Base-by-base conservation (phyloP, 495 filamentous ascomycete genomes). In the Oidiodendron maius region DNA sequence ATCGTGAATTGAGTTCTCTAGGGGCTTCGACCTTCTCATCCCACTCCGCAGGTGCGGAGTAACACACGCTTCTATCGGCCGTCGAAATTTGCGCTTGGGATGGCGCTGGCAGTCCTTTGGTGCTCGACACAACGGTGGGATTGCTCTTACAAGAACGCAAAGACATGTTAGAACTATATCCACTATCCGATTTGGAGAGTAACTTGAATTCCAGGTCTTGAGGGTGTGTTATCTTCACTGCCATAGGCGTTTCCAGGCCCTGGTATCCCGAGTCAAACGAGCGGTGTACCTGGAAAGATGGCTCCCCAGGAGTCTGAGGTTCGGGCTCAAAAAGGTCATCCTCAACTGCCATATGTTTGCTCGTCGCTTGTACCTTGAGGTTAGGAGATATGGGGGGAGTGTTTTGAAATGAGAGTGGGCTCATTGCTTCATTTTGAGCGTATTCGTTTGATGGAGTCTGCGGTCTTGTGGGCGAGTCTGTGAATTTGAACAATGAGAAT, bases 151-250 rank as follows among this genome's bases (percentile, higher is more conserved):
- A 67, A 0, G 72, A 75, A 16, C 68, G 65, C 17, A 74, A 52
- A 12, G 74, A 77, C 3, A 71, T 63, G 43, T 69, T 75, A 4
- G 73, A 77, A 30, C 74, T 74, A 41, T 79, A 79, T 16, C 76
- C 76, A n/a, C 71, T 76, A 46, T 79, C 74, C 23, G 72, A 72
- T 38, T 78, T 78, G 6, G 71, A 65, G 15, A 76, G 50, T 10
- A 66, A 58, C 30, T 69, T 71, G 25, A 63, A 61, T 2, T 61
- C 54, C 17, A 22, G 45, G 17, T 70, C 57, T 18, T 20, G 13
- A 3, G 49, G 40, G 16, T 38, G 40, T 26, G 46, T 48, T 4
- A 35, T 17, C 3, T 3, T 18, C 9, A 1, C 30, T 2, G 1
- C 13, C 3, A 24, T 6, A 1, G 21, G 37, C 12, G 18, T 26